A percentile compares a stretch with the other conserved stretches of the same genome.
Conservation (phyloP, 768 basidiomycete genomes). For the Mrakia frigida region DNA sequence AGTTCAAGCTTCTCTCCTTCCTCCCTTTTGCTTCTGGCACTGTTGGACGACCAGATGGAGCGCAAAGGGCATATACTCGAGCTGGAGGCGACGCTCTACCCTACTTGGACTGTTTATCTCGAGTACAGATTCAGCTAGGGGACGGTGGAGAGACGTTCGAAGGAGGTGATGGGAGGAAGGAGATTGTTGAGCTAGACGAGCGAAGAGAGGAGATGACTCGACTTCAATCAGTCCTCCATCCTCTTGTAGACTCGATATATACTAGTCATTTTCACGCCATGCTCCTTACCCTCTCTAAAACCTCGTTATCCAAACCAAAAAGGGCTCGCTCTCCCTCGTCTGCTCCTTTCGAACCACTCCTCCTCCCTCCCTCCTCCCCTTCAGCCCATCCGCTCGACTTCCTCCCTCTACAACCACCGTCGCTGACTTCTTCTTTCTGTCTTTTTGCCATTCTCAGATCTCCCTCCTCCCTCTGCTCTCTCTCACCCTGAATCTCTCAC, state of each 20-base stretch:
- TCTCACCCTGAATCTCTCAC: background rate
- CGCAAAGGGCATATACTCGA: background rate
- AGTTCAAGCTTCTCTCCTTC: background rate
- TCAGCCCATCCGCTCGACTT: background rate
- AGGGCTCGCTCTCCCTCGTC: background rate
- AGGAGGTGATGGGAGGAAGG: no score
- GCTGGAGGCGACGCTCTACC: background rate
- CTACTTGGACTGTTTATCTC: no score
- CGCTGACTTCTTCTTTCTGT: background rate
- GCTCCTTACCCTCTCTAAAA: no score
- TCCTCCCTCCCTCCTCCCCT: background rate
- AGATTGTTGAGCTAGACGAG: no score
- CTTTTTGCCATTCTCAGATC: background rate
- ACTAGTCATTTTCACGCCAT: no score
- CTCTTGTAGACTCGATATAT: no score
- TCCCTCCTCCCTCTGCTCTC: constrained; percentile 26
- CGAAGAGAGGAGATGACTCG: no score
- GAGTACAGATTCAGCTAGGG: no score
- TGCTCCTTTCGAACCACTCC: no score
- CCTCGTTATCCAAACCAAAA: background rate
- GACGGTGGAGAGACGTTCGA: no score
- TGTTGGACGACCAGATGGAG: background rate
- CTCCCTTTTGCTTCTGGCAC: background rate
- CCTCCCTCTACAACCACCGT: background rate
- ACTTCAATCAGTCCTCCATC: no score